Evolutionary conservation across 2,329 filamentous ascomycete genomes (phyloP).

Genomic region (Thermothelomyces thermophilus): DNA sequence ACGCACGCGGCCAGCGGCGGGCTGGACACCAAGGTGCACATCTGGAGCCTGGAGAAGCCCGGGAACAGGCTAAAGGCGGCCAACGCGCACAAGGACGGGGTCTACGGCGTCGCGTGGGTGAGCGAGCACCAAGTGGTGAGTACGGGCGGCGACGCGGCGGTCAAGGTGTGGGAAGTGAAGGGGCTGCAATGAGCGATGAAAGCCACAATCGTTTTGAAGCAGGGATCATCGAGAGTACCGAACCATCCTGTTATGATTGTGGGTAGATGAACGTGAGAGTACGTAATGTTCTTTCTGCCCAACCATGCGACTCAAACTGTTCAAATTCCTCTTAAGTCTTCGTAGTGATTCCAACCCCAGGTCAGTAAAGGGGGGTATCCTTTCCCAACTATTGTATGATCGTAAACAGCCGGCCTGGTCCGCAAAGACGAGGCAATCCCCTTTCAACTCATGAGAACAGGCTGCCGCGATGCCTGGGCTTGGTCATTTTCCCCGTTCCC

Average conservation of each 20-base stretch:
- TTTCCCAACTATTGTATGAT: too few species aligned
- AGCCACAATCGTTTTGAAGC: too few species aligned
- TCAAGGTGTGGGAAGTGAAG: conserved; percentile 79
- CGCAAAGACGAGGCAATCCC: too few species aligned
- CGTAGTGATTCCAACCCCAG: too few species aligned
- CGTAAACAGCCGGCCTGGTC: too few species aligned
- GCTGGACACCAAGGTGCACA: conserved; percentile 84
- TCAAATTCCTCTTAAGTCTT: background rate
- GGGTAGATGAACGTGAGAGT: too few species aligned
- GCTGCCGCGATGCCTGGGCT: too few species aligned
- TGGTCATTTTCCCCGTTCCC: too few species aligned
- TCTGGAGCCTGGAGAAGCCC: conserved; percentile 82
- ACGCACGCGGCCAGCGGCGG: conserved; percentile 77
- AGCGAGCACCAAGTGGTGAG: conserved; percentile 64
- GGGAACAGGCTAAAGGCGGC: conserved; percentile 75
- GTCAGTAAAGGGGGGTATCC: too few species aligned
- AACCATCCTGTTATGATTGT: too few species aligned
- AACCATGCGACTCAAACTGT: background rate
- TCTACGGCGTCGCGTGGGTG: conserved; percentile 77
- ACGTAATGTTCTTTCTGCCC: background rate
- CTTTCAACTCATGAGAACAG: too few species aligned
- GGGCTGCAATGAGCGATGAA: conserved; percentile 39
- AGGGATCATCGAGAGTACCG: too few species aligned
- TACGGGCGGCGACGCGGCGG: conserved; percentile 76
- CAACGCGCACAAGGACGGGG: conserved; percentile 94